Evolutionary conservation across 2,329 filamentous ascomycete species (phyloP), one percentile per base, ranked within the genome.

Genomic region (Aspergillus awamori): DNA sequence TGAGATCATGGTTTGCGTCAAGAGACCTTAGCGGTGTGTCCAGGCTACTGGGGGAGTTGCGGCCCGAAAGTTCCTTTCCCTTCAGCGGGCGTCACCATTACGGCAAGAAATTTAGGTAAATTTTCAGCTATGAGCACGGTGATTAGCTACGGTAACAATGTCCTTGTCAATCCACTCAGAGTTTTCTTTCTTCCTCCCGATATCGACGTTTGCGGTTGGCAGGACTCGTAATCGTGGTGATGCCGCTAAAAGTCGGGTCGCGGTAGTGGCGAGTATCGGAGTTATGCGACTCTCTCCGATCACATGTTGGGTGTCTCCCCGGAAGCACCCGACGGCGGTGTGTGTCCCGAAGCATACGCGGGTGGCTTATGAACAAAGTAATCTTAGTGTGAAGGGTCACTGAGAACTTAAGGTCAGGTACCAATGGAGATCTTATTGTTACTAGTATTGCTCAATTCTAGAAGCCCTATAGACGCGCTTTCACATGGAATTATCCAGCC

Each of bases 1-100:
- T 67, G 64, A 66, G 60, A 65, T 67, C 64, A 65, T 65, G 22
- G 52, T 45, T 66, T 66, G 64, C 63, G 64, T 66, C 65, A 67
- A 57, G 57, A 54, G 20, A 41, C 20, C 43, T 58, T 54, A 38
- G 33, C 41, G 20, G 28, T 26, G 60, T 51, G 45, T 58, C 60
- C 59, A 58, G 58, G 57, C 59, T 57, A 41, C 38, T 54, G 53
- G 48, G 51, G 38, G 10, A 36, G 13, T 51, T 47, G 52, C 56
- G 51, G 54, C 45, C 28, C 61, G 49, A 56, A 38, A 58, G 45
- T 33, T 45, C 33, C 53, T 36, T 45, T 43, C 15, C 28, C 33
- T 41, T 36, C 11, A 15, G 36, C 15, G 10, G 15, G 54, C 57
- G 57, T 65, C 64, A 65, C 49, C 17, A 22, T 59, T 61, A 60